Percentiles rank a stretch among this genome's conserved stretches.
Conservation (phyloP, 345 rosid species). For the Lumnitzera littorea region DNA sequence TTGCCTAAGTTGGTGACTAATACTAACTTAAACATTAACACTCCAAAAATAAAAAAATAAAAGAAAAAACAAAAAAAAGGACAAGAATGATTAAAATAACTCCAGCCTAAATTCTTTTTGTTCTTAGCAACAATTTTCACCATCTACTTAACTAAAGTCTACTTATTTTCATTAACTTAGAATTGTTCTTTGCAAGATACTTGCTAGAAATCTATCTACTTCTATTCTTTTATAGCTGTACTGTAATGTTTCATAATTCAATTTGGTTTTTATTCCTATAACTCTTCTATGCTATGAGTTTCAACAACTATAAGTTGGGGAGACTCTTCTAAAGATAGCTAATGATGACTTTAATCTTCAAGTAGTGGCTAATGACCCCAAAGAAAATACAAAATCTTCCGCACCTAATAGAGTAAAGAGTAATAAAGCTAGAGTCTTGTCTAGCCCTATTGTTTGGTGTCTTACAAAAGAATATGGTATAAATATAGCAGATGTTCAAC, state of each 20-base stretch:
- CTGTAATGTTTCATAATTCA: not conserved
- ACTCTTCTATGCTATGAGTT: constrained; percentile 7
- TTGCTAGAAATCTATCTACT: not conserved
- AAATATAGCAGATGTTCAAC: constrained; percentile 45
- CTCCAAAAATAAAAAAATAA: no score
- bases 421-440: constrained; percentile 38
- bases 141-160: not conserved
- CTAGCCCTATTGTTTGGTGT: constrained; percentile 73
- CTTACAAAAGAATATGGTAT: constrained; percentile 74
- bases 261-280: not conserved
- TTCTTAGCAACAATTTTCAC: constrained; percentile 44
- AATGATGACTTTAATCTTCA: constrained; percentile 41
- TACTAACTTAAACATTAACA: no score
- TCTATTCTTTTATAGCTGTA: no score
- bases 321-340: constrained; percentile 64
- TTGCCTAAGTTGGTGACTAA: no score
- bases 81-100: no score
- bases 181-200: not conserved
- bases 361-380: constrained; percentile 8
- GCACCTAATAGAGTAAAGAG: constrained; percentile 20
- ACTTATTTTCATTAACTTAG: not conserved
- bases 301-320: constrained; percentile 65
- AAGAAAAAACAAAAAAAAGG: no score
- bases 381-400: constrained; percentile 13
- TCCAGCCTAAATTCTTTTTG: constrained; percentile 26